phyloP scores from a whole-genome alignment of 192 early-diverging fungal genomes.

The Coemansia umbellata region DNA sequence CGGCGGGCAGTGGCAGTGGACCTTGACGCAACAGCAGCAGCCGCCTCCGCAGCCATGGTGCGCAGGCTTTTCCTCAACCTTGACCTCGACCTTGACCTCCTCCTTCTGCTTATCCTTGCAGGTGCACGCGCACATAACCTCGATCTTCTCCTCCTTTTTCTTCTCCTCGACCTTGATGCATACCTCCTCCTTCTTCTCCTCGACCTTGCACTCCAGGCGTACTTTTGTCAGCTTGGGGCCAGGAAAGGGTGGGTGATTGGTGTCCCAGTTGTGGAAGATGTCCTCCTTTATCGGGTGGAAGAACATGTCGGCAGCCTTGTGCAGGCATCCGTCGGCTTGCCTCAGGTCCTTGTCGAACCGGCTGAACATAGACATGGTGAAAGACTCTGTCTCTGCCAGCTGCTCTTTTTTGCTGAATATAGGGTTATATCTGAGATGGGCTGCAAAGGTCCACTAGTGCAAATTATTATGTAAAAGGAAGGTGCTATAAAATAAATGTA shows the following conservation, averaged over 20 bases:
- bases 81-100: conserved; percentile 5
- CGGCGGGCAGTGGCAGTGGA: conserved; percentile 20
- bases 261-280: conserved; percentile 52
- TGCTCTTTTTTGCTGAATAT: neutral
- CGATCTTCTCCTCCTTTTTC: conserved; percentile 20
- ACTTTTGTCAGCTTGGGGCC: conserved; percentile 50
- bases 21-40: conserved; percentile 15
- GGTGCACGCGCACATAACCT: conserved; percentile 4
- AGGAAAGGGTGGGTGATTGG: conserved; percentile 47
- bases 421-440: no score
- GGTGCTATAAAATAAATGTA: neutral
- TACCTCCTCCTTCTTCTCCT: conserved; percentile 15
- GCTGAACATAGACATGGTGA: conserved; percentile 50
- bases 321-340: conserved; percentile 44
- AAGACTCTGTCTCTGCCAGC: neutral
- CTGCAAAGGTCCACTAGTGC: neutral
- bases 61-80: conserved; percentile 5
- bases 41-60: conserved; percentile 5
- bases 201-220: conserved; percentile 40
- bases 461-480: neutral
- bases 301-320: conserved; percentile 53
- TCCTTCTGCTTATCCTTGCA: conserved; percentile 11
- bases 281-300: conserved; percentile 50
- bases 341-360: conserved; percentile 51
- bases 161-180: conserved; percentile 14